Conservation (phyloP, 2,329 filamentous ascomycete species). For the Cyphellophora europaea region DNA sequence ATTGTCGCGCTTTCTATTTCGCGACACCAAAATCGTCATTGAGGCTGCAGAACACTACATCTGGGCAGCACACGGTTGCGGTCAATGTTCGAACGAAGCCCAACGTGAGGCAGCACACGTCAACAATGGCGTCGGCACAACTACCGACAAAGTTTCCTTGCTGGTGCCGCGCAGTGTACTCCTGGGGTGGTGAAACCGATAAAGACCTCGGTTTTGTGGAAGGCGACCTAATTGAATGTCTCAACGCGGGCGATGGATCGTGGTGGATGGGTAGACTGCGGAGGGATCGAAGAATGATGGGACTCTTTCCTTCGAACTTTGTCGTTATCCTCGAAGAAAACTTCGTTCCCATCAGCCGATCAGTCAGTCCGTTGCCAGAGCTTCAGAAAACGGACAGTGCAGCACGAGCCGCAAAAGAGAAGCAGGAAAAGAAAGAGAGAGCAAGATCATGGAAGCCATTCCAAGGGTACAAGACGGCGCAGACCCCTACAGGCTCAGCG, state of each 20-base stretch:
- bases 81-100: too few species aligned
- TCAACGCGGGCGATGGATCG: slow-evolving; percentile 93
- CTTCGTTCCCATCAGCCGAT: slow-evolving; percentile 59
- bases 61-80: too few species aligned
- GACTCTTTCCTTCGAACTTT: slow-evolving; percentile 94
- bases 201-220: slow-evolving; percentile 94
- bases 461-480: slow-evolving; percentile 49
- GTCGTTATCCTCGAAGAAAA: slow-evolving; percentile 79
- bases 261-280: slow-evolving; percentile 96
- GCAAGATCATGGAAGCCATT: slow-evolving; percentile 55
- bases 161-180: slow-evolving; percentile 86
- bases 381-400: slow-evolving; percentile 36
- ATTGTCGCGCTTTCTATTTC: too few species aligned
- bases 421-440: slow-evolving; percentile 41
- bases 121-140: too few species aligned
- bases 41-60: too few species aligned
- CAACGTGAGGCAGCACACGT: too few species aligned
- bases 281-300: slow-evolving; percentile 82
- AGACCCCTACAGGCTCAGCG: slow-evolving; percentile 27
- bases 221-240: slow-evolving; percentile 92
- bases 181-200: slow-evolving; percentile 92
- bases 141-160: slow-evolving; percentile 78
- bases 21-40: too few species aligned
- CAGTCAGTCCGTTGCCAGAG: slow-evolving; percentile 42
- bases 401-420: slow-evolving; percentile 13